These are phyloP conservation scores for Nakazawaea ambrosiae DNA, from an alignment of 805 yeast genomes.

Conservation along the genomic window DNA sequence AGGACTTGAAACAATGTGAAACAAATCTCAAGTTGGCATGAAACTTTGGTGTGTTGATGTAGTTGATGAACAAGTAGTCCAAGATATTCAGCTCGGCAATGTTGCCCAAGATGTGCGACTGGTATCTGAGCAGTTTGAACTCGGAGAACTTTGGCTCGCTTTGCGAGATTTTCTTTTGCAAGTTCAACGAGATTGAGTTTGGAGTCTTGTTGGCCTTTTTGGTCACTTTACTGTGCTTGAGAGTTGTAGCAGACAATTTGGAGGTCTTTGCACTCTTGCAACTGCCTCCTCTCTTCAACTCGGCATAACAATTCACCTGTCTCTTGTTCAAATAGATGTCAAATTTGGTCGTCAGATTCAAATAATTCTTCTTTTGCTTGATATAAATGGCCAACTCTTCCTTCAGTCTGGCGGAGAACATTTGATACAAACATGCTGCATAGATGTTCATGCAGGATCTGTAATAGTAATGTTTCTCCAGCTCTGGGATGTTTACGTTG, in stretches of 20 bases:
- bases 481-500: constrained; percentile 2
- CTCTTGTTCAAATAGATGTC: constrained; percentile 1
- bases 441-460: constrained; percentile 12
- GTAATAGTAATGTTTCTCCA: constrained; percentile 9
- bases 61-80: constrained; percentile 11
- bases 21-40: constrained; percentile 10
- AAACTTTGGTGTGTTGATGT: constrained; percentile 8
- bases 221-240: not conserved
- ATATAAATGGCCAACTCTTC: constrained; percentile 7
- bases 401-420: constrained; percentile 7
- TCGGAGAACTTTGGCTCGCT: constrained; percentile 6
- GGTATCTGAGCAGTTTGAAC: constrained; percentile 9
- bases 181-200: not conserved
- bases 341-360: constrained; percentile 8
- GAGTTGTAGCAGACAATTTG: not conserved
- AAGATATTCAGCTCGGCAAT: constrained; percentile 7
- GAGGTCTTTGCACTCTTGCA: not conserved
- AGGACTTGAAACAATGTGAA: constrained; percentile 8
- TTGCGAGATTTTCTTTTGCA: not conserved
- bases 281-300: not conserved
- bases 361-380: constrained; percentile 8
- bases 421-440: constrained; percentile 9
- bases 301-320: too few relatives aligned
- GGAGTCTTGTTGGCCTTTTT: not conserved
- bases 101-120: constrained; percentile 11